phyloP scores from a whole-genome alignment of 169 alveolate species.

The Plasmodium billcollinsi region DNA sequence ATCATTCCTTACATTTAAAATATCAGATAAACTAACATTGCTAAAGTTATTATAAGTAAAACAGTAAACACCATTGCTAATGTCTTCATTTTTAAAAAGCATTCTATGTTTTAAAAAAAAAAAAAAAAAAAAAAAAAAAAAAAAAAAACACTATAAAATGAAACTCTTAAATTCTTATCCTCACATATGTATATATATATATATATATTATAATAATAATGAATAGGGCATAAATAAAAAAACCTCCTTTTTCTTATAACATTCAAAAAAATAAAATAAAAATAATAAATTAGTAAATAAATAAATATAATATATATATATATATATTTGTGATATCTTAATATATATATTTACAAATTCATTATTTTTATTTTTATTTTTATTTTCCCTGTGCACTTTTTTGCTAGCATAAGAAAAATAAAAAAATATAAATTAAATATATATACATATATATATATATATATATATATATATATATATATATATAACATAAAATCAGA shows the following conservation, averaged over 20 bases:
- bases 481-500: no score
- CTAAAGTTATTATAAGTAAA: constrained; percentile 31
- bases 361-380: no score
- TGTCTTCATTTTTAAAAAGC: constrained; percentile 74
- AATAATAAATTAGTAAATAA: neutral
- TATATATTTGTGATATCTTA: neutral
- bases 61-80: constrained; percentile 22
- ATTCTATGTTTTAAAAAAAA: constrained; percentile 31
- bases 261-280: neutral
- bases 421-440: neutral
- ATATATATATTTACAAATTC: neutral
- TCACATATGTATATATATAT: neutral
- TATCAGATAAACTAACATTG: constrained; percentile 26
- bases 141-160: neutral
- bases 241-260: no score
- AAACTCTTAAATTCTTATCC: neutral
- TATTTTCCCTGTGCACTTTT: neutral
- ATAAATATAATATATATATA: neutral
- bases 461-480: no score
- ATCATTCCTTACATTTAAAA: constrained; percentile 20
- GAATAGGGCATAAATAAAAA: no score
- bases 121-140: constrained; percentile 4
- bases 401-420: neutral
- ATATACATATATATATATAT: no score
- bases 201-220: neutral